Conservation (phyloP, 306 rosid species). For the Abrus precatorius region DNA sequence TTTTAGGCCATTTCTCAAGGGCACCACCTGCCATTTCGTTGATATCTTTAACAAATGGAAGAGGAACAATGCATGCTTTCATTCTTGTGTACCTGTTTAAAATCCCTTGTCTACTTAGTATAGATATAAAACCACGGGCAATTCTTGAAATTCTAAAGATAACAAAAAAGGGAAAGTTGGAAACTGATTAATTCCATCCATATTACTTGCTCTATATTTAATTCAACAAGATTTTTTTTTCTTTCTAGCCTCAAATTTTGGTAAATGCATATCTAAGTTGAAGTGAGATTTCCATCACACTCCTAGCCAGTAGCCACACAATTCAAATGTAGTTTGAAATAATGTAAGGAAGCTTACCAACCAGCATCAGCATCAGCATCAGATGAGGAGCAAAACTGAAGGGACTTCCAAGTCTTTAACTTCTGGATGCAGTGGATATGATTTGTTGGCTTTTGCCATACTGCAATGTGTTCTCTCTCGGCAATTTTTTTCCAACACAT, state of each 20-base stretch:
- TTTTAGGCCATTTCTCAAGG: constrained; percentile 62
- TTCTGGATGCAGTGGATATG: constrained; percentile 52
- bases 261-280: too few relatives aligned
- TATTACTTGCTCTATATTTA: too few relatives aligned
- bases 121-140: not conserved
- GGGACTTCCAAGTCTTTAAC: constrained; percentile 50
- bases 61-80: constrained; percentile 65
- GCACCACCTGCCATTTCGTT: constrained; percentile 55
- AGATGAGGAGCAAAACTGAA: constrained; percentile 55
- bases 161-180: too few relatives aligned
- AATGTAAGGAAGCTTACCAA: constrained; percentile 52
- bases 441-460: constrained; percentile 62
- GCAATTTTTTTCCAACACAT: constrained; percentile 69
- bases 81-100: constrained; percentile 68
- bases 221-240: too few relatives aligned
- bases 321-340: too few relatives aligned
- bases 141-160: not conserved
- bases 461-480: constrained; percentile 55
- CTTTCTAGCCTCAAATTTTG: too few relatives aligned
- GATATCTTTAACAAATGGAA: constrained; percentile 55
- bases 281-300: too few relatives aligned
- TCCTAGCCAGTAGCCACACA: not conserved
- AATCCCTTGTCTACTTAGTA: constrained; percentile 12
- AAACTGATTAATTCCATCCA: too few relatives aligned
- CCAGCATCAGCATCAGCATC: constrained; percentile 62